Evolutionary conservation across 2,329 filamentous ascomycete species (phyloP), one percentile per base, ranked within the genome.

Genomic region (Fusarium subtropicale): DNA sequence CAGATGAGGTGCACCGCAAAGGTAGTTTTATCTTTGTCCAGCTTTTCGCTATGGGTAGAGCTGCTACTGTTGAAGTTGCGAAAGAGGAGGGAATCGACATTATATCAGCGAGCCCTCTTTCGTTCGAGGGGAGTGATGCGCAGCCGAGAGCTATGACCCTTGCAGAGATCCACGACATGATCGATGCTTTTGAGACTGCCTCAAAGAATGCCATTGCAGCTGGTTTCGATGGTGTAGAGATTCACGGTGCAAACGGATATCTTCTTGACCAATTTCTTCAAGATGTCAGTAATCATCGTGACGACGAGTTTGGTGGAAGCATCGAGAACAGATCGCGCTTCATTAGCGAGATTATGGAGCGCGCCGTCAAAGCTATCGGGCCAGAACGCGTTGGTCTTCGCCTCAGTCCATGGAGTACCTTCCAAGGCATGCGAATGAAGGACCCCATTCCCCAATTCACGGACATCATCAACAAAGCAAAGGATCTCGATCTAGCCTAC

Each of bases 181-280:
- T 90, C 67, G 74, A 78, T 1, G 86, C 86, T 0, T 93, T 85
- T 76, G 85, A 82, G 0, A 81, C 79, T 0, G 85, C 86, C 0
- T 79, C 85, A 0, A 81, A 83, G 67, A 83, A 87, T 12, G 86
- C 91, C 0, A 77, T 92, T 0, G 80, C 82, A 0, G 88, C 87
- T 1, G 92, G 92, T 0, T 90, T 91, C 33, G 92, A 95, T 71
- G 89, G 88, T 1, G 86, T 94, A 46, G 92, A 94, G 66, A 75
- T 83, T 5, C 83, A 87, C 48, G 83, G 76, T 1, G 86, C 85
- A 1, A 88, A 90, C 58, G 88, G 88, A 0, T 91, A 91, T 64
- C 79, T 91, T 1, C 76, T 89, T 9, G 87, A 88, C 53, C 86
- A 90, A 48, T 91, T 91, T 72, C 79, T 87, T 0, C 86, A 82